Conservation (phyloP, 1,139 yeast species). For the Lodderomyces jiufengensis region DNA sequence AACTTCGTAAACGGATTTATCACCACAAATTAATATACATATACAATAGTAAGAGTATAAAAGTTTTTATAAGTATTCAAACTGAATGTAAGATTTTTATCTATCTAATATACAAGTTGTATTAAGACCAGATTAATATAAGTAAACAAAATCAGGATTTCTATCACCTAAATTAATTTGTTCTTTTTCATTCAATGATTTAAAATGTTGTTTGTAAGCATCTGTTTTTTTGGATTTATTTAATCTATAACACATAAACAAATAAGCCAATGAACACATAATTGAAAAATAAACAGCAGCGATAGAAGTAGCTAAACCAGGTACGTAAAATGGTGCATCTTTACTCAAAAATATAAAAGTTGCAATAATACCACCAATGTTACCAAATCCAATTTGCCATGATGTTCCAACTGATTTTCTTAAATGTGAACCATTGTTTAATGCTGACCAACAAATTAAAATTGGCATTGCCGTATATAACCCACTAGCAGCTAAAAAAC, state of each 20-base stretch:
- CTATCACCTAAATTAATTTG: constrained; percentile 58
- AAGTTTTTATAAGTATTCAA: too few relatives aligned
- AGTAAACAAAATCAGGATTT: constrained; percentile 54
- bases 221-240: constrained; percentile 41
- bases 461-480: constrained; percentile 73
- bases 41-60: too few relatives aligned
- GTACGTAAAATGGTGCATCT: constrained; percentile 58
- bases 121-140: constrained; percentile 20
- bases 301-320: constrained; percentile 54
- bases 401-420: constrained; percentile 73
- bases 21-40: too few relatives aligned
- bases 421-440: constrained; percentile 67
- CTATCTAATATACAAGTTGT: too few relatives aligned
- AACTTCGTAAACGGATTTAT: too few relatives aligned
- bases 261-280: constrained; percentile 42
- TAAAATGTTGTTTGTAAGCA: constrained; percentile 40
- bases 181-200: constrained; percentile 43
- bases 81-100: too few relatives aligned
- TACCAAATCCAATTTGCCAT: constrained; percentile 77
- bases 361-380: constrained; percentile 77
- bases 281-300: constrained; percentile 54
- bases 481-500: constrained; percentile 65
- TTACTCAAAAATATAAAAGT: constrained; percentile 55
- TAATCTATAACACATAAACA: constrained; percentile 32
- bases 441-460: constrained; percentile 66